Evolutionary conservation across 169 alveolate genomes (phyloP), one percentile per base, ranked within the genome.

Genomic region (Plasmodium adleri): DNA sequence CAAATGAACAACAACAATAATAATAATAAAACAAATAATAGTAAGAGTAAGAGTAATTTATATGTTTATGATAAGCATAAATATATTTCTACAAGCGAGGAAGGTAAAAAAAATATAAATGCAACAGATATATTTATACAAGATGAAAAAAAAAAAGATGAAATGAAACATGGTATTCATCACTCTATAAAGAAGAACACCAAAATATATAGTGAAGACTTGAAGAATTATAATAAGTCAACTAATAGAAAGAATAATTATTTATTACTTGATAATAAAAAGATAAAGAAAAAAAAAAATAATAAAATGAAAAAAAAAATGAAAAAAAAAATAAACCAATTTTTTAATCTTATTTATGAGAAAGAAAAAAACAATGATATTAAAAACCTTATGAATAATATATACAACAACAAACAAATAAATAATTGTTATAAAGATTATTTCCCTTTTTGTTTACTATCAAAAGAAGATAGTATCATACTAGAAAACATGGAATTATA

Each of bases 171-270:
- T 39, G 9, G 10, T 39, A 39, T 39, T 39, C 0, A 39, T 39
- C 7, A 39, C 1, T 39, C 47, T 5, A 47, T 7, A 59, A 76
- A 76, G 6, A 64, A 24, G 26, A 76, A 58, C 32, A 76, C 89
- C 6, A 64, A 47, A 3, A 63, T 76, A 49, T 76, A 76, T 28
- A 64, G 15, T 3, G 89, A 76, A 22, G 78, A 76, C 6, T 17
- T 76, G 43, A 76, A 45, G 7, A 45, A 60, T 13, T 45, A 24
- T 15, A 62, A 54, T 5, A 8, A 17, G 10, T 39, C 47, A 39
- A 5, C 9, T 39, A 39, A 39, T 39, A 39, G 54, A 1, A 39
- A 59, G 20, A 50, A 74, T 28, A 24, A 52, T 45, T 1, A 32
- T 12, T 39, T 74, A 1, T 13, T 45, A 20, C 43, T n/a, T 32